Evolutionary conservation across 2,329 filamentous ascomycete species (phyloP), one percentile per base, ranked within the genome.

Genomic region (Verticillium nonalfalfae): DNA sequence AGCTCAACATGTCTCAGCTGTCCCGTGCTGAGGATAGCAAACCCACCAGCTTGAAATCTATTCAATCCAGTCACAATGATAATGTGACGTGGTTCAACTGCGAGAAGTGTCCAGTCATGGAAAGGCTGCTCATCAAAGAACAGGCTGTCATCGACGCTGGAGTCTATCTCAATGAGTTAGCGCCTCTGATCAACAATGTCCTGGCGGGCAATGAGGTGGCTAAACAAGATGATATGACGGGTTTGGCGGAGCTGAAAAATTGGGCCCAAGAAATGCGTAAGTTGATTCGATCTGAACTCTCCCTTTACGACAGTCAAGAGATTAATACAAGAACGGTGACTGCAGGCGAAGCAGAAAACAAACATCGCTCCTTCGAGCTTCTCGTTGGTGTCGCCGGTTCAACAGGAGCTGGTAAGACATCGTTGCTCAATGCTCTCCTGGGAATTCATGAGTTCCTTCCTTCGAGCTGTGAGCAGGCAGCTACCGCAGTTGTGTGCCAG

Each of bases 361-460:
- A 58, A 35, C 39, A 52, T 59, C 57, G 11, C 34, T 39, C 63
- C 0, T 68, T 69, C n/a, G 45, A 60, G 4, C 59, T 71, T 1
- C 58, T 64, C 9, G 63, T 71, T 2, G 70, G 70, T 0, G 66
- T 72, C 14, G 61, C 65, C 7, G 70, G 69, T 1, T 55, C 61
- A 1, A 71, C 69, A 11, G 70, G 70, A 4, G 67, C 65, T 2
- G 70, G 70, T 5, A 72, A 72, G 39, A 72, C 69, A 7, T 66
- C 69, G 0, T 36, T 65, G 0, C 39, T 72, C 1, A 72, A 71
- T 45, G 67, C 67, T 1, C 21, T 38, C 6, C 18, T 58, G 3
- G 56, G 36, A 26, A 21, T 33, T 15, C 18, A 31, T 9, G 71
- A 73, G 15, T 60, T 75, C 1, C 61, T 75, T 0, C 72, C 73